These are phyloP conservation scores for Malbranchea zuffiana DNA, from an alignment of 2,329 filamentous ascomycete genomes.

Conservation along the genomic window DNA sequence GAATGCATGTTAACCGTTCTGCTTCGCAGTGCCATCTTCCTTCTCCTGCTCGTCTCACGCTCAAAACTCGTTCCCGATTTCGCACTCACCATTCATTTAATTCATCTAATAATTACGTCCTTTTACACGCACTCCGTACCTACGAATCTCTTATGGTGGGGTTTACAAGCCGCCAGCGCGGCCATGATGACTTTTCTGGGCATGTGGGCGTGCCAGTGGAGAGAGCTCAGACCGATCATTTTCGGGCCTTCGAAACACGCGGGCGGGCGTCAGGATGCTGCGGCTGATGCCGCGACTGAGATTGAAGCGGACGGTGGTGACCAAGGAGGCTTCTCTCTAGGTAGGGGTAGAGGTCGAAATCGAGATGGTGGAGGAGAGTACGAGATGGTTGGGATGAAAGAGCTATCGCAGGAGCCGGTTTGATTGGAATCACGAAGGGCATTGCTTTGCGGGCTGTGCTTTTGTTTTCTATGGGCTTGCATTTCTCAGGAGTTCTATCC, in stretches of 20 bases:
- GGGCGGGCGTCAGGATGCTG: conserved; percentile 40
- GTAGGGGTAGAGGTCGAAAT: conserved; percentile 18
- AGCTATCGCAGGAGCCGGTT: conserved; percentile 1
- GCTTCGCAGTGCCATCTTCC: conserved; percentile 59
- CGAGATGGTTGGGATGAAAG: conserved; percentile 52
- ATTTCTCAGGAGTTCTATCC: too few species aligned
- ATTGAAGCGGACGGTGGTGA: conserved; percentile 20
- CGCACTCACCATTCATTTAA: conserved; percentile 72
- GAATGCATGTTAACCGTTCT: conserved; percentile 3
- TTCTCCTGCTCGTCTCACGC: conserved; percentile 72
- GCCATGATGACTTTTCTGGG: conserved; percentile 59
- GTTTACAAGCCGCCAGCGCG: conserved; percentile 50
- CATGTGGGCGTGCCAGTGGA: conserved; percentile 83
- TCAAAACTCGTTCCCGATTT: conserved; percentile 95
- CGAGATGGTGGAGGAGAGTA: conserved; percentile 37
- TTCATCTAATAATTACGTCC: conserved; percentile 67
- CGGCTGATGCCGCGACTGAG: conserved; percentile 38
- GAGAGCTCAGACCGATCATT: conserved; percentile 77
- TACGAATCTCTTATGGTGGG: conserved; percentile 78
- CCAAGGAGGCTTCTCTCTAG: conserved; percentile 13
- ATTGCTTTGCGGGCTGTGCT: too few species aligned
- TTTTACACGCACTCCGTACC: conserved; percentile 71
- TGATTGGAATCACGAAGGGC: too few species aligned
- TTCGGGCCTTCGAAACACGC: conserved; percentile 51
- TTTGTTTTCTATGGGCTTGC: too few species aligned